A percentile compares a stretch with the other conserved stretches of the same genome.
Conservation (phyloP, 805 yeast species). For the Tetrapisispora pingtungensis region DNA sequence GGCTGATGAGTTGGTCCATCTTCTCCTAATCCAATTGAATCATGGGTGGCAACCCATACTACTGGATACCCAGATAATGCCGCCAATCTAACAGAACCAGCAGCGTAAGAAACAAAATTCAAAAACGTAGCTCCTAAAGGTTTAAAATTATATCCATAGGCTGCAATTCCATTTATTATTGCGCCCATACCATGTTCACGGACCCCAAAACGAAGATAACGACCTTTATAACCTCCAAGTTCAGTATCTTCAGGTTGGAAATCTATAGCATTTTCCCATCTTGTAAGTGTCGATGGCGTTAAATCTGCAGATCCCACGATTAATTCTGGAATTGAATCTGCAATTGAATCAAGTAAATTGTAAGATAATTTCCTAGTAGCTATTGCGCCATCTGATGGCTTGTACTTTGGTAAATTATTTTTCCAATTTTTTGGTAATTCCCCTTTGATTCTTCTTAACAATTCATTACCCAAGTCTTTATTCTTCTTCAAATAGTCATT, state of each 20-base stretch:
- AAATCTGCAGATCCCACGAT: slow-evolving; percentile 98
- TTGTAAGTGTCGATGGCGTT: slow-evolving; percentile 93
- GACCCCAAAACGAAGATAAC: slow-evolving; percentile 95
- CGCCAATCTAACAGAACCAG: slow-evolving; percentile 79
- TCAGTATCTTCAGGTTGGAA: slow-evolving; percentile 82
- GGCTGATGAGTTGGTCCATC: slow-evolving; percentile 95
- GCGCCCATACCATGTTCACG: slow-evolving; percentile 99
- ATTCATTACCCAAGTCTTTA: slow-evolving; percentile 72
- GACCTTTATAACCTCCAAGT: slow-evolving; percentile 79
- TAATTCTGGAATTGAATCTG: slow-evolving; percentile 68
- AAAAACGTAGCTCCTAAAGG: slow-evolving; percentile 97
- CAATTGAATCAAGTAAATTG: slow-evolving; percentile 54
- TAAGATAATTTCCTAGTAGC: slow-evolving; percentile 95
- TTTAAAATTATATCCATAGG: slow-evolving; percentile 75
- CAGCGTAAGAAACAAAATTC: slow-evolving; percentile 79
- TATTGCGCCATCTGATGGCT: slow-evolving; percentile 66
- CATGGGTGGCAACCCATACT: slow-evolving; percentile 84
- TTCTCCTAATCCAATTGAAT: slow-evolving; percentile 85
- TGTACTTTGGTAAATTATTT: slow-evolving; percentile 65
- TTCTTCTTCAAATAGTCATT: slow-evolving; percentile 52
- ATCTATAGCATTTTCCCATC: slow-evolving; percentile 74
- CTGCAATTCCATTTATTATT: slow-evolving; percentile 92
- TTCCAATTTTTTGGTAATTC: slow-evolving; percentile 81
- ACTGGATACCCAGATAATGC: slow-evolving; percentile 78
- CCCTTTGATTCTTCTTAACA: slow-evolving; percentile 66